Base-by-base conservation (phyloP, 805 yeast species). In the Candida arabinofermentans region DNA sequence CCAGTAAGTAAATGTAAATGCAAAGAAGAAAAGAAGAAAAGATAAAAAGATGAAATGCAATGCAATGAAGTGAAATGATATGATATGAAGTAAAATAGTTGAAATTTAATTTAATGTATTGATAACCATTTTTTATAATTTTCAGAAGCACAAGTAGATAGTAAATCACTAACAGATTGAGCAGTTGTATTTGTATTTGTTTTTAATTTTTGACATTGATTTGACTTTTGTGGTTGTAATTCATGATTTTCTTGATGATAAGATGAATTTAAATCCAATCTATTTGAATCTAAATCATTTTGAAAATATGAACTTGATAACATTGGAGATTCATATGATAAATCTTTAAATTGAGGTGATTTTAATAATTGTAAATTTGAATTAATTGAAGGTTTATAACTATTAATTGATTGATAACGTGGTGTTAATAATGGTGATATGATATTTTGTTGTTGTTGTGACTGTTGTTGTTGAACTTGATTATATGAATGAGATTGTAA, bases 111-210 rank as follows among this genome's bases (percentile, higher is more conserved):
- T 37, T 44, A 47, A 34, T 57, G 61, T 27, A 42, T 57, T 6
- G 65, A 55, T 23, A 62, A 45, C 65, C 65, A 61, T 37, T 44
- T 59, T 39, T 52, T 58, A 41, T 62, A 61, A 37, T 61, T 61
- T 34, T 59, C 61, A 7, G 62, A 58, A 16, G 66, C 54, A 33
- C 56, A 56, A 34, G 51, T 48, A n/a, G 56, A 47, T 29, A 61
- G 40, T 26, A 57, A 31, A 36, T 58, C 61, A 30, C 61, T 53
- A 23, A 61, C 53, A 41, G 54, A 58, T 23, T 62, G 53, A 13
- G 58, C 52, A 7, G 50, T 27, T n/a, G 41, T 12, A 26, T 24
- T 27, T n/a, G 37, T 36, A 22, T 13, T 26, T 3, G 13, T 26
- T 8, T 33, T 22, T n/a, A 13, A 21, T 8, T 33, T 22, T 19